Base-by-base conservation (phyloP, 2,329 filamentous ascomycete species). In the Epicoccum sorghinum region DNA sequence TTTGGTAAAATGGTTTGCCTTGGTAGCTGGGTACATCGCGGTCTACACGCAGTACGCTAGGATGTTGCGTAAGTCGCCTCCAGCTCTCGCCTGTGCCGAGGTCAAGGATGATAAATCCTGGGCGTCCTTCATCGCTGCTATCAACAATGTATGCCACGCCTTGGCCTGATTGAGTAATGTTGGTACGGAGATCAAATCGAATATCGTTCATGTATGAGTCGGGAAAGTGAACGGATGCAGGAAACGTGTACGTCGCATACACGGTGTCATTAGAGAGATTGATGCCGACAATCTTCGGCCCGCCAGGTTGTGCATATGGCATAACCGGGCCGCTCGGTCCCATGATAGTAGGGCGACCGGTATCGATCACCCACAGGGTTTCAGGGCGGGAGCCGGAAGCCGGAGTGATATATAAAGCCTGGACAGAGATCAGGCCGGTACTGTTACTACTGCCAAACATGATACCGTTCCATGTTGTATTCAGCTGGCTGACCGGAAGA, bases 81-180 rank as follows among this genome's bases (percentile, higher is more conserved):
- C 79, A 83, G 50, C 75, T 75, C 52, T 79, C 69, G 1, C 78
- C 79, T 0, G 77, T 78, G 9, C 76, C 78, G 9, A 82, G 77
- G 55, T 83, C 80, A 27, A 79, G 78, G 9, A 80, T 69, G 47
- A 83, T 74, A 52, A 83, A 75, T 4, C 76, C 81, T 30, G 81
- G 82, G 32, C 76, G 76, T 2, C 65, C 65, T 66, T 80, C 77
- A 42, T 69, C 62, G 52, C 74, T 78, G 50, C 75, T 79, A 63
- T 83, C 80, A 30, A 80, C 81, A 58, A 83, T 80, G 63, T 83
- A 83, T 2, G 78, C 80, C 9, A 82, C 62, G 13, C 80, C 80
- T 33, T 75, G 58, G 9, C 79, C 78, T 5, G 72, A 74, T n/a
- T 69, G 53, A 0, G 76, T 78, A 10, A 77, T 37, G 30, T 66